Base-by-base conservation (phyloP, 2,329 filamentous ascomycete genomes). In the Knufia fluminis region DNA sequence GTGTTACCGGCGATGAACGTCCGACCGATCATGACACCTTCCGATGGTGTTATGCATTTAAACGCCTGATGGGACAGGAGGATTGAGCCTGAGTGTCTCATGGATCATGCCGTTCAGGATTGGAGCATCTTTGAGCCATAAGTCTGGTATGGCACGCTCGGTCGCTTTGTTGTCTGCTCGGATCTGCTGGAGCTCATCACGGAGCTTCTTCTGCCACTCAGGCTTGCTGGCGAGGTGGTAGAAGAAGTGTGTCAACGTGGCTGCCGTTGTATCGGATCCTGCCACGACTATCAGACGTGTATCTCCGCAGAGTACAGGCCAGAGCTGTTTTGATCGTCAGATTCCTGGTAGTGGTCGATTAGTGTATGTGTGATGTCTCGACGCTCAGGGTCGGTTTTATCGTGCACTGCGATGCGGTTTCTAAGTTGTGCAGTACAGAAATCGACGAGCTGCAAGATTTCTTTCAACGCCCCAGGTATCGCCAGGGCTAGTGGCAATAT, bases 31-130 rank as follows among this genome's bases (percentile, higher is more conserved):
- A 54, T 54, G 26, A 70, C 56, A 16, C 68, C 68, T 48, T 66
- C 59, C 16, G 64, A 44, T 6, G 68, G 68, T 1, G 68, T 70
- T 10, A 63, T 42, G 2, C 71, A 60, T 24, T n/a, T 60, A 58
- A 20, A 68, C 39, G 1, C 62, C 66, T 6, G 61, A 61, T 1
- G 67, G 65, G 1, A 70, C 64, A 0, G 68, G 61, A 4, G 70
- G 68, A 46, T 70, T 61, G 3, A 72, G 58, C n/a, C 70, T 64
- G 3, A 72, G 57, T 1, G 68, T 60, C 52, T 73, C 70, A 48
- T 71, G 65, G 59, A 71, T 69, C n/a, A 64, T 57, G 14, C 61
- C 65, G 39, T 57, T 56, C 31, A 59, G 46, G 3, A 54, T 28
- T 2, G 44, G 47, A 7, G 49, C 49, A 20, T 57, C 48, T 20